A percentile compares a stretch with the other conserved stretches of the same genome.
Evolutionary conservation across 495 filamentous ascomycete species (phyloP).

Genomic region (Aspergillus homomorphus): DNA sequence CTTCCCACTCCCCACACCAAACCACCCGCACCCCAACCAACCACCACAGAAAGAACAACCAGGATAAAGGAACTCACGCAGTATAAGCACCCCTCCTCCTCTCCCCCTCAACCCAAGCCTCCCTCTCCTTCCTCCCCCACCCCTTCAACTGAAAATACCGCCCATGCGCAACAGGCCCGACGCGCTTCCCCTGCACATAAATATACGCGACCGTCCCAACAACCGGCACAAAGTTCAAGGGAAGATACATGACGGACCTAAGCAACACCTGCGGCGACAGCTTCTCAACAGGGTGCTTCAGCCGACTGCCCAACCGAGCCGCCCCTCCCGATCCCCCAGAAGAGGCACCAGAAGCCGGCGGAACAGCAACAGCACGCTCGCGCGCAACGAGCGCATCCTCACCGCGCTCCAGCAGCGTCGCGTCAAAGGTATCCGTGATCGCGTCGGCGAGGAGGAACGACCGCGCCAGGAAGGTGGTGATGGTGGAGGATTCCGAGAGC

Average conservation of each 20-base stretch:
- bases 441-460: constrained; percentile 76
- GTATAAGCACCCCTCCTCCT: constrained; percentile 66
- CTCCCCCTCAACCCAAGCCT: constrained; percentile 60
- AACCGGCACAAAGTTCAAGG: constrained; percentile 87
- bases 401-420: constrained; percentile 59
- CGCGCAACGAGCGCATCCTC: constrained; percentile 59
- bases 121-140: constrained; percentile 59
- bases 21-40: background rate
- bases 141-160: constrained; percentile 89
- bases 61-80: constrained; percentile 55
- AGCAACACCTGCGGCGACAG: constrained; percentile 65
- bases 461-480: constrained; percentile 70
- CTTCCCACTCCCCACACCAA: too few relatives aligned
- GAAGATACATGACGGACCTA: constrained; percentile 72
- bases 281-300: constrained; percentile 65
- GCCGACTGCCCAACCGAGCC: constrained; percentile 66
- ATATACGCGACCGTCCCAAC: constrained; percentile 82
- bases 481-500: constrained; percentile 74
- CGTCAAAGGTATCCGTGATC: constrained; percentile 89
- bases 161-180: constrained; percentile 51
- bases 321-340: too few relatives aligned
- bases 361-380: constrained; percentile 61
- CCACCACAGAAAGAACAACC: background rate
- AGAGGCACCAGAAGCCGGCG: too few relatives aligned
- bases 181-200: constrained; percentile 61